A percentile compares a stretch with the other conserved stretches of the same genome.
Conservation (phyloP, 148 eudicot genomes). For the Rhododendron griersonianum region DNA sequence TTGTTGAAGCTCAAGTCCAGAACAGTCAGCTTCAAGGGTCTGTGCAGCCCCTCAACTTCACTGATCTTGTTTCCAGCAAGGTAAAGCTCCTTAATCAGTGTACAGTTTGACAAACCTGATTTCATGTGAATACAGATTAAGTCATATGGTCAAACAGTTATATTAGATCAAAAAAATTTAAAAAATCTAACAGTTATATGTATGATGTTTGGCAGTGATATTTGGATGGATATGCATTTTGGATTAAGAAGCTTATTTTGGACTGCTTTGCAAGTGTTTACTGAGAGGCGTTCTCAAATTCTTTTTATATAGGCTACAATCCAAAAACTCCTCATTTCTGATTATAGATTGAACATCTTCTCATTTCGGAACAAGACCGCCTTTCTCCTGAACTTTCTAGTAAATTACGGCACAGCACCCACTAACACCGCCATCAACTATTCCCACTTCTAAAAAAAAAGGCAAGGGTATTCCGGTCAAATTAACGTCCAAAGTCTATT, state of each 20-base stretch:
- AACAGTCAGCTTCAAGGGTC: slow-evolving; percentile 68
- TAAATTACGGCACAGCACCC: background rate
- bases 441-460: background rate
- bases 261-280: background rate
- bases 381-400: background rate
- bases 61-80: slow-evolving; percentile 85
- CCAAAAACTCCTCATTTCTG: background rate
- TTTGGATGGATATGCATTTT: background rate
- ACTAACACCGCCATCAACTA: background rate
- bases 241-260: background rate
- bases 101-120: slow-evolving; percentile 77
- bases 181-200: background rate
- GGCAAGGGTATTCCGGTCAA: background rate
- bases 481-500: background rate
- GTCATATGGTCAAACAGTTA: background rate
- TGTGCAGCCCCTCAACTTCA: slow-evolving; percentile 84
- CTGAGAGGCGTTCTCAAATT: background rate
- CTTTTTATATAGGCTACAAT: background rate
- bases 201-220: background rate
- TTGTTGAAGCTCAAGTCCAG: slow-evolving; percentile 93
- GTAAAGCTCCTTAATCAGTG: slow-evolving; percentile 80
- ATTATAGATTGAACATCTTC: background rate
- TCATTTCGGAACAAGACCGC: background rate
- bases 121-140: background rate
- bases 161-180: background rate